Evolutionary conservation across 805 yeast species (phyloP), one percentile per base, ranked within the genome.

Genomic region (Sugiyamaella chiloensis): DNA sequence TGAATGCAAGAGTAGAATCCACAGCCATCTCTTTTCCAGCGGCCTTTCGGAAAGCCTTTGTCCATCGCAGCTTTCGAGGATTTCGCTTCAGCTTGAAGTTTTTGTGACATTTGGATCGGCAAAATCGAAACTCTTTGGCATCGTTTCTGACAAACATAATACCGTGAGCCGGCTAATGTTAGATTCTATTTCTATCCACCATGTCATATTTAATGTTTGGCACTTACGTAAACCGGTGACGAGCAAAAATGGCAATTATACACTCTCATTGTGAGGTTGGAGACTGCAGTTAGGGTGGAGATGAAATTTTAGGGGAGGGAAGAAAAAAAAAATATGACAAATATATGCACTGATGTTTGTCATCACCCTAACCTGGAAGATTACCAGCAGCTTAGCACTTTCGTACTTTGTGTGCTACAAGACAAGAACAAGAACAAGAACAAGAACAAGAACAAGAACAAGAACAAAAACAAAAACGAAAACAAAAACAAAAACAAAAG

Each of bases 1-100:
- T 96, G 69, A 93, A 93, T 0, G 98, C 87, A 62, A 93, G 78
- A 3, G 99, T 90, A 4, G 96, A 85, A 64, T 93, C 99, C 50
- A 93, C 98, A 20, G 95, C 96, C 76, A 93, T 79, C 67, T 93
- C 99, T 69, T 93, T 93, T 62, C 99, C 99, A 39, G 98, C 98
- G 53, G 98, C 95, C 69, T 93, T 93, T 73, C 99, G 82, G 79
- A 93, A 93, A 1, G 99, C 98, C 70, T 93, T 93, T 48, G 99
- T 93, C 99, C 99, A 93, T 72, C 80, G 86, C 70, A 90, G 81
- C 71, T 93, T 93, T 74, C 99, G 84, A 60, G 99, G 99, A 74
- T 93, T 93, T 71, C 99, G 84, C 76, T 96, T 89, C 74, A 89
- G 95, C 68, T 93, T 93, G 81, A 93, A 93, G 47, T 89, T 85